Base-by-base conservation (phyloP, 1,284 basidiomycete genomes). In the Trichosporon sp. region DNA sequence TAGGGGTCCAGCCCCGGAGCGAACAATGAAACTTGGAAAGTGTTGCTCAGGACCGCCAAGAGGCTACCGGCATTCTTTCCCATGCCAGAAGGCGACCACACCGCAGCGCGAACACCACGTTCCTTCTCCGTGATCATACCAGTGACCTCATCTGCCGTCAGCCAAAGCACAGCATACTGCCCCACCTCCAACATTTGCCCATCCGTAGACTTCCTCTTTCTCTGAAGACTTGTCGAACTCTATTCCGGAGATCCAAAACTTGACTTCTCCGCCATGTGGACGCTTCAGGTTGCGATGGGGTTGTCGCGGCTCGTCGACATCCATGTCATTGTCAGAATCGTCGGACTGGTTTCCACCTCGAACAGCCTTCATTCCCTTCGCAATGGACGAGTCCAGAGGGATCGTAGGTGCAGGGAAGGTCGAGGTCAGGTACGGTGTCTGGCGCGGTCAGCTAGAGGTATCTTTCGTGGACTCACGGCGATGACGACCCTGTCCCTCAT, bases 71-170 rank as follows among this genome's bases (percentile, higher is more conserved):
- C 68, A 0, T 38, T 25, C 15, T 25, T 53, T 21, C 42, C 47
- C 18, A 82, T 44, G 3, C 77, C 78, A 0, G 80, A 77, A 0
- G 81, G 79, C 5, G 79, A 80, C 81, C 81, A 82, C 0, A 76
- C 69, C 11, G 77, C 78, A 13, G 70, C 58, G 62, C 75, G 71
- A 1, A 75, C 66, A 13, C 67, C 63, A 2, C 73, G 53, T 25
- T 78, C 76, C 29, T 72, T 75, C n/a, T 77, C 75, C 1, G 65
- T 56, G 2, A 76, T 13, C 1, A 76, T 53, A 7, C 70, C 72
- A 3, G 68, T 75, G 11, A 66, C 67, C 67, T 77, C 76, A 34
- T 80, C 78, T 80, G 58, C 31, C 4, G 31, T 68, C 34, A 70
- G 72, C 56, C 1, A 6, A 18, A 31, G 18, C 9, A 1, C 18